Percentiles rank a stretch among this genome's conserved stretches.
Conservation (phyloP, 495 filamentous ascomycete genomes). For the Mytilinidion resinicola region DNA sequence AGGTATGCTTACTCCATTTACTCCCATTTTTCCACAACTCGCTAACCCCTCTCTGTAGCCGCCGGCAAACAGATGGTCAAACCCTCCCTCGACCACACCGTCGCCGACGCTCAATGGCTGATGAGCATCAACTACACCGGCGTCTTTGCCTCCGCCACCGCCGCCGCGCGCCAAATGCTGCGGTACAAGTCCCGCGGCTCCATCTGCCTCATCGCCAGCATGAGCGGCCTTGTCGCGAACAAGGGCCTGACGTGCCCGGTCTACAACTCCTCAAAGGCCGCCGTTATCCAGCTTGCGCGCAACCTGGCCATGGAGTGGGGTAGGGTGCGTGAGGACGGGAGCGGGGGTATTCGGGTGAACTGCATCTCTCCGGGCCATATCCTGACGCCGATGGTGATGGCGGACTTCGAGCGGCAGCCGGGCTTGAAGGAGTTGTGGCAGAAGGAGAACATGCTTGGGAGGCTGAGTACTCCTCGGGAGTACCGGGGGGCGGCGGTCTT, state of each 20-base stretch:
- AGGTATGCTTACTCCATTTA: constrained; percentile 27
- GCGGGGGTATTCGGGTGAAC: constrained; percentile 61
- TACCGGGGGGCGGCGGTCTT: constrained; percentile 59
- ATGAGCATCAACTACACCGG: constrained; percentile 72
- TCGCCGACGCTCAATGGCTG: constrained; percentile 62
- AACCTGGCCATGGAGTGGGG: constrained; percentile 71
- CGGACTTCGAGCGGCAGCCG: constrained; percentile 60
- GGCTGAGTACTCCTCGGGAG: constrained; percentile 57
- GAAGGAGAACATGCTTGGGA: constrained; percentile 62
- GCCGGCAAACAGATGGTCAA: constrained; percentile 24
- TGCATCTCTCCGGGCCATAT: constrained; percentile 64
- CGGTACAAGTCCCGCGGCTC: constrained; percentile 63
- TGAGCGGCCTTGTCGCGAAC: constrained; percentile 69
- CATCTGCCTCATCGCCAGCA: constrained; percentile 66
- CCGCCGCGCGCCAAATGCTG: constrained; percentile 70
- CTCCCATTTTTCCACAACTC: not conserved
- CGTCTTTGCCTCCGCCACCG: constrained; percentile 67
- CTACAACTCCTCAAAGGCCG: constrained; percentile 66
- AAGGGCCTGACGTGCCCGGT: constrained; percentile 60
- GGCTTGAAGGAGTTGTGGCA: constrained; percentile 55
- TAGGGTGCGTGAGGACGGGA: constrained; percentile 29
- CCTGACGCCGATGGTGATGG: constrained; percentile 63
- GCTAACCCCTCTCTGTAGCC: constrained; percentile 39
- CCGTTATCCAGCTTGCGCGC: constrained; percentile 57
- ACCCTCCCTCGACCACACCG: constrained; percentile 47